Evolutionary conservation across 2,329 filamentous ascomycete species (phyloP).

Genomic region (Thielaviopsis punctulata): DNA sequence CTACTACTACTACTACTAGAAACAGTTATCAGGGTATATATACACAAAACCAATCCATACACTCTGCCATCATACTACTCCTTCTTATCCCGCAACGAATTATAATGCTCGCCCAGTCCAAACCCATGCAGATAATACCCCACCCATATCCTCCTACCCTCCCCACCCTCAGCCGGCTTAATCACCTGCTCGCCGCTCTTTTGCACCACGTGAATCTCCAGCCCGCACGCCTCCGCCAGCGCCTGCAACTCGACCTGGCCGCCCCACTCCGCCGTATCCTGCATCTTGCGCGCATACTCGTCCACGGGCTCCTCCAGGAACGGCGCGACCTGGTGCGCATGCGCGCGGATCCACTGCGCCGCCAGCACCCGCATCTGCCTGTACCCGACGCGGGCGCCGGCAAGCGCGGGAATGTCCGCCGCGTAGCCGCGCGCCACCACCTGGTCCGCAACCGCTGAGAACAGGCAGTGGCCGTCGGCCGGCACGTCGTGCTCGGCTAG

Average conservation of each 20-base stretch:
- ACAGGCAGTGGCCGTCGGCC: conserved; percentile 89
- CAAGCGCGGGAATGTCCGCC: conserved; percentile 21
- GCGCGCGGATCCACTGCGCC: conserved; percentile 56
- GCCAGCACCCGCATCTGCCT: conserved; percentile 51
- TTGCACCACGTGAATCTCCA: conserved; percentile 73
- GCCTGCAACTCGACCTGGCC: conserved; percentile 82
- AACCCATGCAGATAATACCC: conserved; percentile 92
- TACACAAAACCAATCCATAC: background rate
- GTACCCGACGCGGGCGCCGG: conserved; percentile 30
- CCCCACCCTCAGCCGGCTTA: conserved; percentile 29
- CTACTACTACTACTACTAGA: no score
- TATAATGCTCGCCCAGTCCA: conserved; percentile 93
- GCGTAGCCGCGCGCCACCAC: conserved; percentile 24
- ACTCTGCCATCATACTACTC: background rate
- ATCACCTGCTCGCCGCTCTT: conserved; percentile 69
- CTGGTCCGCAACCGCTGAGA: conserved; percentile 80
- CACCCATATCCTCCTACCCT: conserved; percentile 55
- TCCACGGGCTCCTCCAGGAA: conserved; percentile 73
- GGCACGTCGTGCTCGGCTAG: conserved; percentile 63
- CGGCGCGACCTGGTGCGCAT: conserved; percentile 66
- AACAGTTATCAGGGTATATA: background rate
- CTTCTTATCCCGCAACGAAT: conserved; percentile 45
- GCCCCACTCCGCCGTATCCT: conserved; percentile 87
- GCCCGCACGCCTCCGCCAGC: conserved; percentile 61
- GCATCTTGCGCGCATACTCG: conserved; percentile 56